A percentile compares a stretch with the other conserved stretches of the same genome.
Evolutionary conservation across 2,329 filamentous ascomycete species (phyloP).

Genomic region (Colletotrichum liaoningense): DNA sequence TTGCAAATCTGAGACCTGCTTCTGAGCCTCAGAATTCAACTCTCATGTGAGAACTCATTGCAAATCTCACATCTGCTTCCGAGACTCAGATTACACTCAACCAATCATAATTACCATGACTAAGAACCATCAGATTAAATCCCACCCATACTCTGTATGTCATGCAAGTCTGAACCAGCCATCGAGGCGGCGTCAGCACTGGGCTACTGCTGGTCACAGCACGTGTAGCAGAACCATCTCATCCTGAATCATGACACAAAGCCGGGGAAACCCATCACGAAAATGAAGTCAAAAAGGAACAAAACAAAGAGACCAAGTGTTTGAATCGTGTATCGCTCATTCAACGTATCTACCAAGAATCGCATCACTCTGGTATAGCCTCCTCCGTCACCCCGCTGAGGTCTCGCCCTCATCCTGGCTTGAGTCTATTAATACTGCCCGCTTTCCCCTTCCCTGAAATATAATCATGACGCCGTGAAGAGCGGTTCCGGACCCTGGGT

Average conservation of each 20-base stretch:
- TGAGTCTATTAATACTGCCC: background rate
- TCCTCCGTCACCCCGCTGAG: background rate
- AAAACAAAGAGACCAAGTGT: background rate
- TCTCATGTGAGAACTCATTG: background rate
- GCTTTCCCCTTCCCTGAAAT: background rate
- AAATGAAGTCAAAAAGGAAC: no score
- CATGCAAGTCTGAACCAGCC: background rate
- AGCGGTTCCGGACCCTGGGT: constrained; percentile 7
- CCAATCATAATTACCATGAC: background rate
- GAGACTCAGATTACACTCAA: background rate
- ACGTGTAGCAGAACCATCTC: constrained; percentile 10
- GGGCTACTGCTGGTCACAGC: background rate
- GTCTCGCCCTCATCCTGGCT: background rate
- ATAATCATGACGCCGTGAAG: background rate
- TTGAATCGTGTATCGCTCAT: background rate
- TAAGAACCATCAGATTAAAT: background rate
- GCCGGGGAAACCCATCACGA: background rate
- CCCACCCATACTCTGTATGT: background rate
- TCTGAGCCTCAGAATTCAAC: background rate
- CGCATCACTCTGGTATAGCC: background rate
- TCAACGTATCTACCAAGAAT: background rate
- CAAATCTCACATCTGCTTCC: background rate
- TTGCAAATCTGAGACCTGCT: background rate
- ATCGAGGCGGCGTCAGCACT: background rate
- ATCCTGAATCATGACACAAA: constrained; percentile 1